Percentiles rank a stretch among this genome's conserved stretches.
These are phyloP conservation scores for Microdochium trichocladiopsis DNA, from an alignment of 2,329 filamentous ascomycete genomes.

Conservation along the genomic window DNA sequence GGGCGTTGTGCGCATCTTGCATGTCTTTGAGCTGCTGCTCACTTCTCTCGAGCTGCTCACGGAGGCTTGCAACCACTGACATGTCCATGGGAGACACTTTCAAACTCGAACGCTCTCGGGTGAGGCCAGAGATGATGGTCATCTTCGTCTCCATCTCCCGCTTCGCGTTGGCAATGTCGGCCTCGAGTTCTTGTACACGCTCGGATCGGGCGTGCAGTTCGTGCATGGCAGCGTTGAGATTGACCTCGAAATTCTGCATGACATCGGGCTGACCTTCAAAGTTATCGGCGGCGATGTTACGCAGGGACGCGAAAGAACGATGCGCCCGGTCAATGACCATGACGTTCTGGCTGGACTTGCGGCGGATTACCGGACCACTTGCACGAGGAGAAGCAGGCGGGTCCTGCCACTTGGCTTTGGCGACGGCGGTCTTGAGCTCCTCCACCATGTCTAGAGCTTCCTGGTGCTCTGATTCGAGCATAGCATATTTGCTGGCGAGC, in stretches of 20 bases:
- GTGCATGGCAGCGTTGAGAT: slow-evolving; percentile 86
- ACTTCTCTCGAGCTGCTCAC: slow-evolving; percentile 80
- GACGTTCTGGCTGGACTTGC: slow-evolving; percentile 87
- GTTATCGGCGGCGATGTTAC: slow-evolving; percentile 81
- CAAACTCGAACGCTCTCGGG: slow-evolving; percentile 85
- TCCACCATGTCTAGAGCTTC: slow-evolving; percentile 81
- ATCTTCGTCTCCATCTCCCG: slow-evolving; percentile 98
- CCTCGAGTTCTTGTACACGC: slow-evolving; percentile 82
- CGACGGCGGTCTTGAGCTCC: slow-evolving; percentile 80
- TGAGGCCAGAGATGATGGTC: slow-evolving; percentile 89
- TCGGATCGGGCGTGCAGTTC: slow-evolving; percentile 84
- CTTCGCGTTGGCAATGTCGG: slow-evolving; percentile 72
- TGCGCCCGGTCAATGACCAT: slow-evolving; percentile 86
- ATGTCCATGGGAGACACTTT: slow-evolving; percentile 83
- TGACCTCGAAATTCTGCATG: slow-evolving; percentile 88
- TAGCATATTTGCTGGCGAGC: slow-evolving; percentile 71
- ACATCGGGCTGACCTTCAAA: slow-evolving; percentile 76
- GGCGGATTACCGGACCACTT: slow-evolving; percentile 73
- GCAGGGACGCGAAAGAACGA: slow-evolving; percentile 80
- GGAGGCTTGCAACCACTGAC: slow-evolving; percentile 78
- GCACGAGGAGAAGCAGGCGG: slow-evolving; percentile 51
- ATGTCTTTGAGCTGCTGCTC: slow-evolving; percentile 73
- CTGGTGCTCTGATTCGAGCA: slow-evolving; percentile 75
- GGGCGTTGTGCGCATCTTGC: slow-evolving; percentile 62
- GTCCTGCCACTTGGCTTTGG: slow-evolving; percentile 62